Percentiles rank a stretch among this genome's conserved stretches.
Evolutionary conservation across 257 asterid genomes (phyloP).

Genomic region (Misopates orontium): DNA sequence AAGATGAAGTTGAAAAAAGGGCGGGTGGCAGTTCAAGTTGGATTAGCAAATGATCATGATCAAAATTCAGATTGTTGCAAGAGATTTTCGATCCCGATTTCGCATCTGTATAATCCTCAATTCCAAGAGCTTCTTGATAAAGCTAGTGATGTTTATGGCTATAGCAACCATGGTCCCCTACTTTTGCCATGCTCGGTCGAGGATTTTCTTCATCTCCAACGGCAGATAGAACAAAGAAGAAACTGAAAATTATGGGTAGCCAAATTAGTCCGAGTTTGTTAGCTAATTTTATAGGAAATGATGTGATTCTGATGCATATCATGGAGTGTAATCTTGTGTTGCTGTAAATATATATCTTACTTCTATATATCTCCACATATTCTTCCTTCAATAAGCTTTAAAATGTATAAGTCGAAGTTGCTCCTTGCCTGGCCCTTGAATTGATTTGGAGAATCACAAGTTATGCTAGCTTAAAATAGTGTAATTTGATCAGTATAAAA

Average conservation of each 20-base stretch:
- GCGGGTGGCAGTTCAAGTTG: slow-evolving; percentile 40
- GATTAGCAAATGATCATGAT: slow-evolving; percentile 17
- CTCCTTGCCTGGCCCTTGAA: too few relatives aligned
- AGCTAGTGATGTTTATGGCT: slow-evolving; percentile 41
- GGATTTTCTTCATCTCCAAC: slow-evolving; percentile 25
- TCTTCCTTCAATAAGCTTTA: too few relatives aligned
- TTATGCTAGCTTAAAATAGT: too few relatives aligned
- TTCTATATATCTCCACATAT: too few relatives aligned
- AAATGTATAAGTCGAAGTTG: too few relatives aligned
- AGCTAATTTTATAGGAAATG: too few relatives aligned
- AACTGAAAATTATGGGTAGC: background rate
- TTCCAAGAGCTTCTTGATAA: slow-evolving; percentile 36
- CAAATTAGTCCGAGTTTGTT: too few relatives aligned
- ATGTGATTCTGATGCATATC: too few relatives aligned
- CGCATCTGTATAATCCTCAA: slow-evolving; percentile 33
- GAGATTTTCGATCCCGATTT: slow-evolving; percentile 35
- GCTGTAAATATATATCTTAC: too few relatives aligned
- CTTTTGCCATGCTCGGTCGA: slow-evolving; percentile 22
- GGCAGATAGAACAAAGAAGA: slow-evolving; percentile 20
- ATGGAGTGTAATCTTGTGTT: too few relatives aligned
- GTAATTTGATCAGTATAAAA: too few relatives aligned
- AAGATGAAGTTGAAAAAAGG: slow-evolving; percentile 32
- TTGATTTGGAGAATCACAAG: too few relatives aligned
- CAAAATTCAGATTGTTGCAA: background rate
- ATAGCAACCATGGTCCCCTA: slow-evolving; percentile 19